Conservation (phyloP, 164 flowering plant genomes). For the Vitis amurensis region DNA sequence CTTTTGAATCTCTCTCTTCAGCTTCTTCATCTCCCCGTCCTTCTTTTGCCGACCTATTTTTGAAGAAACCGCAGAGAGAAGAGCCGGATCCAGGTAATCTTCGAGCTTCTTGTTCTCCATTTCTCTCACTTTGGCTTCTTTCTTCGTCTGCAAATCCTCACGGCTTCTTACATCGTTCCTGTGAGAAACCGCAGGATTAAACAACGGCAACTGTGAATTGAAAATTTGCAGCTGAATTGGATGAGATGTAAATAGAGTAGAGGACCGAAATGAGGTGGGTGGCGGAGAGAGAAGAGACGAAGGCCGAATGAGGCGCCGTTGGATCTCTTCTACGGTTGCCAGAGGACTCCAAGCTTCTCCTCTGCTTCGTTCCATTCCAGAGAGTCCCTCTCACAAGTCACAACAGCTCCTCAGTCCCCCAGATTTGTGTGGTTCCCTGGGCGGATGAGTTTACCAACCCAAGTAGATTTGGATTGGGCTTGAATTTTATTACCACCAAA, state of each 20-base stretch:
- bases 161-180: neutral
- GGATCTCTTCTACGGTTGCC: conserved; percentile 31
- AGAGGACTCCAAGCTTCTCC: conserved; percentile 17
- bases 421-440: no score
- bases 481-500: no score
- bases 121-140: neutral
- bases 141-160: neutral
- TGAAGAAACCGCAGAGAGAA: conserved; percentile 26
- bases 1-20: neutral
- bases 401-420: no score
- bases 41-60: conserved; percentile 8
- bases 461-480: no score
- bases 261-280: conserved; percentile 7
- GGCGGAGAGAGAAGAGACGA: conserved; percentile 5
- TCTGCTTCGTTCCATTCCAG: neutral
- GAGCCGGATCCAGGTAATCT: conserved; percentile 36
- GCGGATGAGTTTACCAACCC: no score
- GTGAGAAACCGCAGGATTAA: neutral
- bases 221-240: neutral
- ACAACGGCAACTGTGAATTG: neutral
- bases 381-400: no score
- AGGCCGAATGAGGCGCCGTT: conserved; percentile 34
- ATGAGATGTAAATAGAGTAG: neutral
- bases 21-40: neutral
- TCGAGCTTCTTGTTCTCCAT: conserved; percentile 16